phyloP scores from a whole-genome alignment of 257 asterid species.

The Scutellaria baicalensis region DNA sequence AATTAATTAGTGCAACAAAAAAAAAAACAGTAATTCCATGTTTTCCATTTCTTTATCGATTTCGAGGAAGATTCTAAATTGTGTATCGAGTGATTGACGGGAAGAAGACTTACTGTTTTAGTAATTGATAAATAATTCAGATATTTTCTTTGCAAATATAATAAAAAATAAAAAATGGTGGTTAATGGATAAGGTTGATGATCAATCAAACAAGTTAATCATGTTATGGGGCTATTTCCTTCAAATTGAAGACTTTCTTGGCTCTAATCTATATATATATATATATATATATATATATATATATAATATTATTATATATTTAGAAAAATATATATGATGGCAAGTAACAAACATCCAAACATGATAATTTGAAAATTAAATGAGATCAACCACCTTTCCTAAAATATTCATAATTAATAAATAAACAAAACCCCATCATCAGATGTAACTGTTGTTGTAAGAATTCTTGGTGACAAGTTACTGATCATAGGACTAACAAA shows the following conservation, averaged over 20 bases:
- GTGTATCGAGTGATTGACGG: conserved; percentile 13
- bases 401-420: background rate
- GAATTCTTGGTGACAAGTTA: conserved; percentile 6
- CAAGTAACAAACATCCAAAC: background rate
- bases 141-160: background rate
- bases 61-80: background rate
- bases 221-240: conserved; percentile 13
- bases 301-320: background rate
- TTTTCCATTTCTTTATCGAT: background rate
- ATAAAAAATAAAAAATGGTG: background rate
- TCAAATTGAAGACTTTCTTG: conserved; percentile 17
- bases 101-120: background rate
- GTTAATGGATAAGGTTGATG: background rate
- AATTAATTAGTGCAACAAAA: too few species aligned
- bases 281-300: background rate
- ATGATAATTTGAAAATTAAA: conserved; percentile 3
- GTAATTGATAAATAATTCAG: background rate
- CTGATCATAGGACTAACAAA: conserved; percentile 24
- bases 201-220: conserved; percentile 4
- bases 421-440: background rate
- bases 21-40: background rate
- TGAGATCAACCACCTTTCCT: background rate
- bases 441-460: background rate
- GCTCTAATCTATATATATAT: background rate
- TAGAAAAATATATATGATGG: background rate